phyloP scores from a whole-genome alignment of 2,329 filamentous ascomycete species.

The Pseudopithomyces maydicus region DNA sequence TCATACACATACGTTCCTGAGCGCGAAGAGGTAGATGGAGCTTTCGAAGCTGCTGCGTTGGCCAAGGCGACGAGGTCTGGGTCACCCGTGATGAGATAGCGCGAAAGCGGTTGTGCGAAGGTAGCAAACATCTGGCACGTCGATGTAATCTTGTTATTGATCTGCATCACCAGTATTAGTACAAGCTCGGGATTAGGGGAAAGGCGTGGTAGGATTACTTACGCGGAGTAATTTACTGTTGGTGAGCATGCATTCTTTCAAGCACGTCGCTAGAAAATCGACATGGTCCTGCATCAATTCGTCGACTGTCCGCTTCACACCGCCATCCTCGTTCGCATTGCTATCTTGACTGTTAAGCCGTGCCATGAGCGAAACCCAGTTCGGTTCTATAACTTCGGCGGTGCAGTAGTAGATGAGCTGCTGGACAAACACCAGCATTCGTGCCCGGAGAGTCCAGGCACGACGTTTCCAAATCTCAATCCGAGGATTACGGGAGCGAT shows the following conservation, averaged over 20 bases:
- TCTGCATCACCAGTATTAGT: constrained; percentile 58
- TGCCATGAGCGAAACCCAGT: constrained; percentile 95
- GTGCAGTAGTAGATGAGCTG: constrained; percentile 97
- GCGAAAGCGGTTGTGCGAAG: constrained; percentile 84
- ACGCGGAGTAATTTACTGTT: constrained; percentile 93
- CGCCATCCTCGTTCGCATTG: constrained; percentile 48
- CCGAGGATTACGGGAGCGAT: constrained; percentile 72
- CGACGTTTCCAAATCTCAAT: constrained; percentile 92
- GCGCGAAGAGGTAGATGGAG: constrained; percentile 24
- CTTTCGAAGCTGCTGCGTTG: constrained; percentile 50
- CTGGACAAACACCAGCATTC: constrained; percentile 97
- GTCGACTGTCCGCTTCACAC: constrained; percentile 81
- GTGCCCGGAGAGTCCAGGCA: constrained; percentile 86
- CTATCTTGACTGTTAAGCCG: constrained; percentile 67
- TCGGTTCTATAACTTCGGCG: constrained; percentile 94
- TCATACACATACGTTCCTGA: constrained; percentile 55
- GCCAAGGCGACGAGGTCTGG: constrained; percentile 70
- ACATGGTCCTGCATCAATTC: constrained; percentile 99
- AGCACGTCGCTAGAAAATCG: constrained; percentile 94
- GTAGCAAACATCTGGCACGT: constrained; percentile 93
- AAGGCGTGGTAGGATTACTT: constrained; percentile 40
- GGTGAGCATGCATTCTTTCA: constrained; percentile 99
- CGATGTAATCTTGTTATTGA: constrained; percentile 95
- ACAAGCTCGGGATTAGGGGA: constrained; percentile 9
- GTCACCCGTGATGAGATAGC: constrained; percentile 82